These are phyloP conservation scores for Mucor sp. DNA, from an alignment of 371 early-diverging fungal genomes.

Conservation along the genomic window DNA sequence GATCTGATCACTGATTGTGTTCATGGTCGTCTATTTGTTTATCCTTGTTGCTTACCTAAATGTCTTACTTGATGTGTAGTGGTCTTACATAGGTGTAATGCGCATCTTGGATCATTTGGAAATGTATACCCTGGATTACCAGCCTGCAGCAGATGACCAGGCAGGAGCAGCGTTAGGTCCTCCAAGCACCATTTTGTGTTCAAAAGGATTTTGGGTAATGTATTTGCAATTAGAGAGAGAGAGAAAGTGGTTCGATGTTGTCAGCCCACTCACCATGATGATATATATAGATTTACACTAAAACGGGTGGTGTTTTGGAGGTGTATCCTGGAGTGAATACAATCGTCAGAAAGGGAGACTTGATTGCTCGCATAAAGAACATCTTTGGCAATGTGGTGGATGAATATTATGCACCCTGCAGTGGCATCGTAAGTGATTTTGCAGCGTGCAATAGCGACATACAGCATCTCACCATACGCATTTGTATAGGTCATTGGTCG, in stretches of 20 bases:
- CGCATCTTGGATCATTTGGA: slow-evolving; percentile 36
- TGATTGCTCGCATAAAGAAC: slow-evolving; percentile 89
- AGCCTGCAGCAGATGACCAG: neutral
- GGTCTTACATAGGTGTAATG: slow-evolving; percentile 41
- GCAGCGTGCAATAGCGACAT: neutral
- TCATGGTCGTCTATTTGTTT: neutral
- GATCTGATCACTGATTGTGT: neutral
- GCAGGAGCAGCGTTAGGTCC: slow-evolving; percentile 9
- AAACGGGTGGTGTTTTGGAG: slow-evolving; percentile 76
- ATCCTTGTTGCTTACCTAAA: neutral
- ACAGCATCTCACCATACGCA: neutral
- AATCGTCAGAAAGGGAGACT: slow-evolving; percentile 81
- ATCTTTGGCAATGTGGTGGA: slow-evolving; percentile 93
- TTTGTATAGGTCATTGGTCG: slow-evolving; percentile 41
- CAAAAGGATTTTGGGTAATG: slow-evolving; percentile 41
- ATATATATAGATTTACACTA: slow-evolving; percentile 50
- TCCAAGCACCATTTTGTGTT: slow-evolving; percentile 25
- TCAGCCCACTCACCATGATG: neutral
- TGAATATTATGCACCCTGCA: slow-evolving; percentile 85
- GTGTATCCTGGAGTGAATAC: slow-evolving; percentile 89
- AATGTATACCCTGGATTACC: slow-evolving; percentile 26
- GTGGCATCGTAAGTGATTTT: slow-evolving; percentile 73
- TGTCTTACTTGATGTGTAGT: slow-evolving; percentile 28
- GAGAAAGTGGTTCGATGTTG: neutral
- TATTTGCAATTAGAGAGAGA: neutral